Conservation (phyloP, 257 asterid genomes). For the Jacaranda copaia region DNA sequence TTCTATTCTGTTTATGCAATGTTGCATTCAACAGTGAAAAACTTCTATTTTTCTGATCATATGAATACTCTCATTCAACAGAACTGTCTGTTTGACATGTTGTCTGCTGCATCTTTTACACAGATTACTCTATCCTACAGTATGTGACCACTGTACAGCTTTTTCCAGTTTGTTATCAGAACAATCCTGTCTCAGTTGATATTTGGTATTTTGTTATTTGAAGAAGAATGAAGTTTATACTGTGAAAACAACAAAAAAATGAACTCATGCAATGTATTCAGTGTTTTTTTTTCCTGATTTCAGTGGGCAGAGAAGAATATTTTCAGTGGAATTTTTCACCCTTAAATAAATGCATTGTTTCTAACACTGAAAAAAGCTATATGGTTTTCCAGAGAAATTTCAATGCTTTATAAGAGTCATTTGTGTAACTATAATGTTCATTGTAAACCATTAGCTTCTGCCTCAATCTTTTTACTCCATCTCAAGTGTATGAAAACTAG, state of each 20-base stretch:
- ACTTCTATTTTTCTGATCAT: no score
- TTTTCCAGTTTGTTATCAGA: no score
- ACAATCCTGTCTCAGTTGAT: constrained; percentile 8
- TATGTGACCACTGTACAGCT: no score
- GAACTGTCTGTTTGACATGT: no score
- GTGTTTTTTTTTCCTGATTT: neutral
- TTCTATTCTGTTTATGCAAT: no score
- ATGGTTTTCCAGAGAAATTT: neutral
- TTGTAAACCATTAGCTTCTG: neutral
- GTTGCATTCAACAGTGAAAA: no score
- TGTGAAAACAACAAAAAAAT: neutral
- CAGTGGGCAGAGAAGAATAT: neutral
- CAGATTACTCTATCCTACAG: no score
- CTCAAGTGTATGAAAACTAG: neutral
- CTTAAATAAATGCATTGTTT: neutral
- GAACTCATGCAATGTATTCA: neutral
- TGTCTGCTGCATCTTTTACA: no score
- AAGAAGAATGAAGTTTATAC: neutral
- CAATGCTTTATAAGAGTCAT: neutral
- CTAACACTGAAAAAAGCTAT: neutral
- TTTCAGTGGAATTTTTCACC: neutral
- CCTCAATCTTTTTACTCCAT: neutral
- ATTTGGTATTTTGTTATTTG: neutral
- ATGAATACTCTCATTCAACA: no score
- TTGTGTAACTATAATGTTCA: neutral